Evolutionary conservation across 1,139 yeast species (phyloP).

Genomic region (Nakaseomyces bracarensis): DNA sequence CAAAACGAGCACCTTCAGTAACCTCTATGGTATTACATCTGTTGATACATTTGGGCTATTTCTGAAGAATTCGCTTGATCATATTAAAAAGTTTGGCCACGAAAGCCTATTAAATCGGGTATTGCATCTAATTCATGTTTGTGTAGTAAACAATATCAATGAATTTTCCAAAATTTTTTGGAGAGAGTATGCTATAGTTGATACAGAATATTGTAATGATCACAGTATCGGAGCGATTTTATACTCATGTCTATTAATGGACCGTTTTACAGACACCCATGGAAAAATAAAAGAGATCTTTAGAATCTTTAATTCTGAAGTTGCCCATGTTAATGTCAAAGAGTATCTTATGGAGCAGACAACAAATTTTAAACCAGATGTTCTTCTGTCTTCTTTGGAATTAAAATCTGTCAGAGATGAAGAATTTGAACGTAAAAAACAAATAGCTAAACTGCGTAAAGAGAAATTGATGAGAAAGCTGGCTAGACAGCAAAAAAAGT

Average conservation of each 20-base stretch:
- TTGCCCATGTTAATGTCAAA: constrained; percentile 28
- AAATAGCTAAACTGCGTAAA: constrained; percentile 64
- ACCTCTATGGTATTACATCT: constrained; percentile 42
- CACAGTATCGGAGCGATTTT: constrained; percentile 41
- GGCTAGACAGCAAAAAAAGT: constrained; percentile 66
- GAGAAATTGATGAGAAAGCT: constrained; percentile 68
- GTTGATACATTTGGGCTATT: constrained; percentile 47
- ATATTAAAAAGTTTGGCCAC: constrained; percentile 36
- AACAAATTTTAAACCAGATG: constrained; percentile 26
- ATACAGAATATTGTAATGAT: constrained; percentile 36
- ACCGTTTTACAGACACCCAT: constrained; percentile 38
- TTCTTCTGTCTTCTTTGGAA: constrained; percentile 22
- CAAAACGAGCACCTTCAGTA: constrained; percentile 34
- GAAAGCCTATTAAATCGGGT: constrained; percentile 53
- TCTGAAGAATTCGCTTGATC: constrained; percentile 42
- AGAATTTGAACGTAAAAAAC: constrained; percentile 53
- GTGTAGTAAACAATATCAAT: constrained; percentile 32
- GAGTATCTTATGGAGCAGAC: constrained; percentile 32
- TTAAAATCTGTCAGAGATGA: constrained; percentile 22
- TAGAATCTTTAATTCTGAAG: constrained; percentile 31
- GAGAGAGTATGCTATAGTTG: constrained; percentile 33
- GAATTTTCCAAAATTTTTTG: constrained; percentile 29
- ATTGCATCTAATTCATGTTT: constrained; percentile 63
- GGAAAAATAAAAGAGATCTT: constrained; percentile 50
- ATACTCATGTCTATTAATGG: constrained; percentile 39